Percentiles rank a stretch among this genome's conserved stretches.
Evolutionary conservation across 495 filamentous ascomycete species (phyloP).

Genomic region (Penicillium malachiteum): DNA sequence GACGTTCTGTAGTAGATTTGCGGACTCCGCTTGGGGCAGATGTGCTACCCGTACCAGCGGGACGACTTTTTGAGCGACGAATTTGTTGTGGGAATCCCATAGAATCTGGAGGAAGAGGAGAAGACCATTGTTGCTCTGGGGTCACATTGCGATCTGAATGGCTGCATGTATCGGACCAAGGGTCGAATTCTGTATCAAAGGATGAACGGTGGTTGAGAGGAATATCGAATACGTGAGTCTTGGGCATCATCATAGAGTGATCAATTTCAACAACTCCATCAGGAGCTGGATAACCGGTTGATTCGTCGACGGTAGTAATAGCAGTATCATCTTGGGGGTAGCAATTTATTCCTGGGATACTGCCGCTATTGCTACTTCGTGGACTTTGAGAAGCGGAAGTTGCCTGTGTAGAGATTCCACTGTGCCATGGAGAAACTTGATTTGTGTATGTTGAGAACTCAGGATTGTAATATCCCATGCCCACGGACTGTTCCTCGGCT

Average conservation of each 20-base stretch:
- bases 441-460: slow-evolving; percentile 9
- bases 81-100: background rate
- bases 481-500: background rate
- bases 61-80: slow-evolving; percentile 4
- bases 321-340: slow-evolving; percentile 22
- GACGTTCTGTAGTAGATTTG: slow-evolving; percentile 5
- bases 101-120: slow-evolving; percentile 5
- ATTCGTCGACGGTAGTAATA: slow-evolving; percentile 7
- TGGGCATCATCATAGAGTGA: slow-evolving; percentile 7
- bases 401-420: slow-evolving; percentile 11
- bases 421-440: slow-evolving; percentile 18
- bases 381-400: slow-evolving; percentile 26
- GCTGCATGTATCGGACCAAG: slow-evolving; percentile 9
- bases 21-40: slow-evolving; percentile 4
- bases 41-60: background rate
- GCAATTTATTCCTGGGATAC: slow-evolving; percentile 16
- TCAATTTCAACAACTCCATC: slow-evolving; percentile 12
- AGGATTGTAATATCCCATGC: slow-evolving; percentile 8
- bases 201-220: slow-evolving; percentile 12
- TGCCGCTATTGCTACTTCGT: slow-evolving; percentile 15
- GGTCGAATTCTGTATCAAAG: slow-evolving; percentile 12
- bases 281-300: slow-evolving; percentile 19
- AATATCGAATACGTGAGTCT: slow-evolving; percentile 1
- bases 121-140: slow-evolving; percentile 15
- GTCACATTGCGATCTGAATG: slow-evolving; percentile 19